Conservation (phyloP, 768 basidiomycete genomes). For the Clitopilus hobsonii region DNA sequence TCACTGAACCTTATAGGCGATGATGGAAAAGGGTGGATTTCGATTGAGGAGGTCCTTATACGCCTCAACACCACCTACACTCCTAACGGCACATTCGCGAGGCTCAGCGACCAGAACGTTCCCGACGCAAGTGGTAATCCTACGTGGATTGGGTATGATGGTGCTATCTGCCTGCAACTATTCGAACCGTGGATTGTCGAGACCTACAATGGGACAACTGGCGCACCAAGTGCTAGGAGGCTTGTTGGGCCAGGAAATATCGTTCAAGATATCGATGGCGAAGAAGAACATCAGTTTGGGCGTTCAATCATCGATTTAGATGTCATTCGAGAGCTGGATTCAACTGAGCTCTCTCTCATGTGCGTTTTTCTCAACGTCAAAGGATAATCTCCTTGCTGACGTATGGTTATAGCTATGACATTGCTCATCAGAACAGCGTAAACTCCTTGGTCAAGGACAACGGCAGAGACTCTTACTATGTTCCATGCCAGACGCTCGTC, state of each 20-base stretch:
- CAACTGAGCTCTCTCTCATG: conserved; percentile 18
- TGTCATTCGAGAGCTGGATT: conserved; percentile 22
- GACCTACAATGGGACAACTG: conserved; percentile 27
- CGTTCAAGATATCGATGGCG: conserved; percentile 16
- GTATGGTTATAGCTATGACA: conserved; percentile 17
- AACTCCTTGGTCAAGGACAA: conserved; percentile 37
- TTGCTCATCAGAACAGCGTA: conserved; percentile 31
- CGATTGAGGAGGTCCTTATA: conserved; percentile 29
- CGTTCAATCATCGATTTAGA: conserved; percentile 12
- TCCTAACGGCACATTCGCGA: conserved; percentile 24
- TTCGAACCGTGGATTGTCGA: conserved; percentile 39
- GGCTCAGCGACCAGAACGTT: conserved; percentile 10
- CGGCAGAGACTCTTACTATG: conserved; percentile 31
- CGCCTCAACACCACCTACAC: conserved; percentile 30
- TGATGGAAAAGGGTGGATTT: conserved; percentile 28
- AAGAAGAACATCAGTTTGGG: conserved; percentile 17
- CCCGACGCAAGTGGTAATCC: conserved; percentile 22
- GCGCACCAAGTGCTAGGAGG: conserved; percentile 21
- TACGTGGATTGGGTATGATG: conserved; percentile 34
- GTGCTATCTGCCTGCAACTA: conserved; percentile 31
- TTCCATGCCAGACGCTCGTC: conserved; percentile 32
- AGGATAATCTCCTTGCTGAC: background rate
- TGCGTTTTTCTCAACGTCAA: conserved; percentile 8
- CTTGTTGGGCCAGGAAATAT: conserved; percentile 26
- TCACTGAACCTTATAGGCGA: conserved; percentile 10